Conservation (phyloP, 495 filamentous ascomycete species). For the Recurvomyces mirabilis region DNA sequence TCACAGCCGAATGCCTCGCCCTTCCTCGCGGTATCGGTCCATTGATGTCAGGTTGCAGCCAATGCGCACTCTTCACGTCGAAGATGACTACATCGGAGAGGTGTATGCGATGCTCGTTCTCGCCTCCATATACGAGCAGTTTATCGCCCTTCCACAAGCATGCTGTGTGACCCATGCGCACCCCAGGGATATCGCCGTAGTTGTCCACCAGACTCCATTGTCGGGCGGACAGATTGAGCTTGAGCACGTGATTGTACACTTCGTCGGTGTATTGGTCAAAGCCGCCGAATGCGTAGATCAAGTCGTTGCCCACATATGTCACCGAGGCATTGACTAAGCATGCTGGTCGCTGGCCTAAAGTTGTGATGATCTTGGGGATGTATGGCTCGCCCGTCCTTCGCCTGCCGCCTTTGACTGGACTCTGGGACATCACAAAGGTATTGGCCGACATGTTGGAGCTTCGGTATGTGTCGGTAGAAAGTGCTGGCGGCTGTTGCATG, state of each 20-base stretch:
- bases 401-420: slow-evolving; percentile 52
- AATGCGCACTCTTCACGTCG: slow-evolving; percentile 82
- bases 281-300: slow-evolving; percentile 97
- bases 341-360: slow-evolving; percentile 76
- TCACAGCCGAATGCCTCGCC: slow-evolving; percentile 83
- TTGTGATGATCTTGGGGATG: slow-evolving; percentile 59
- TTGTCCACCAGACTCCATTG: slow-evolving; percentile 96
- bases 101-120: slow-evolving; percentile 93
- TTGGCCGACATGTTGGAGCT: slow-evolving; percentile 46
- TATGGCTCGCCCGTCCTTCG: slow-evolving; percentile 55
- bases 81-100: slow-evolving; percentile 94
- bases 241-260: slow-evolving; percentile 96
- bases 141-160: slow-evolving; percentile 89
- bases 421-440: slow-evolving; percentile 77
- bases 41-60: slow-evolving; percentile 79
- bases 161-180: slow-evolving; percentile 97
- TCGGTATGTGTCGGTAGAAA: slow-evolving; percentile 23
- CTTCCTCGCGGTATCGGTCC: slow-evolving; percentile 77
- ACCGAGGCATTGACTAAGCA: slow-evolving; percentile 97
- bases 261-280: slow-evolving; percentile 99
- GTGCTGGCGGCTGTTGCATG: slow-evolving; percentile 23
- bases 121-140: slow-evolving; percentile 87
- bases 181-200: slow-evolving; percentile 95
- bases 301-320: slow-evolving; percentile 88
- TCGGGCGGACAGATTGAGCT: slow-evolving; percentile 68